Percentiles rank a stretch among this genome's conserved stretches.
Evolutionary conservation across 2,329 filamentous ascomycete genomes (phyloP).

Genomic region (Hypoxylon sp.): DNA sequence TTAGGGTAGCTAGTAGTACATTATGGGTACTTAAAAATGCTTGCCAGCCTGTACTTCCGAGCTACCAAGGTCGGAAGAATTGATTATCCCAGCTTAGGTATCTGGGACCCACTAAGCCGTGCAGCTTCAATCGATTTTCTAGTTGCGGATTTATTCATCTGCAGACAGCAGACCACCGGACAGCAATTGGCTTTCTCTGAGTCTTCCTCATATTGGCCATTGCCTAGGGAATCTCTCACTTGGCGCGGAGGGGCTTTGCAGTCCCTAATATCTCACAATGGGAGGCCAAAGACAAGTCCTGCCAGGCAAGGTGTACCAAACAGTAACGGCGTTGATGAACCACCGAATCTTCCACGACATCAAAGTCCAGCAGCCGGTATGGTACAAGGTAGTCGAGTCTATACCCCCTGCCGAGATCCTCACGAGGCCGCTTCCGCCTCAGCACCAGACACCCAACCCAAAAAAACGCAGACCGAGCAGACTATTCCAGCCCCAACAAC

Average conservation of each 20-base stretch:
- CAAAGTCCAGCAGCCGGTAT: slow-evolving; percentile 51
- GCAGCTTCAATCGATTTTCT: slow-evolving; percentile 23
- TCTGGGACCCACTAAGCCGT: slow-evolving; percentile 7
- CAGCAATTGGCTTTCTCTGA: slow-evolving; percentile 10
- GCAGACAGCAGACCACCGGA: slow-evolving; percentile 4
- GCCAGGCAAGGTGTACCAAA: slow-evolving; percentile 55
- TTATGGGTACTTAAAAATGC: neutral
- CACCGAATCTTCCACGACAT: slow-evolving; percentile 44
- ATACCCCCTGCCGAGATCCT: slow-evolving; percentile 67
- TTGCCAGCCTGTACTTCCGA: neutral
- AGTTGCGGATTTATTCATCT: neutral
- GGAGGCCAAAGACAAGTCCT: slow-evolving; percentile 46
- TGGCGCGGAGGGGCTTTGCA: neutral
- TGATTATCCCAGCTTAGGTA: slow-evolving; percentile 27
- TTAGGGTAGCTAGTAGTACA: neutral
- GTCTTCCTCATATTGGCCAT: slow-evolving; percentile 18
- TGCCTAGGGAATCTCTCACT: slow-evolving; percentile 1
- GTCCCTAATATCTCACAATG: slow-evolving; percentile 40
- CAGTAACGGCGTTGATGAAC: slow-evolving; percentile 49
- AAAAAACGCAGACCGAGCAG: slow-evolving; percentile 72
- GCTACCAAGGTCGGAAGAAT: slow-evolving; percentile 23
- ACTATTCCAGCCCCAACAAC: slow-evolving; percentile 79
- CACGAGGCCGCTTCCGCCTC: slow-evolving; percentile 60
- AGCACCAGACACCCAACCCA: slow-evolving; percentile 52
- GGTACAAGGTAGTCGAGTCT: slow-evolving; percentile 59